phyloP scores from a whole-genome alignment of 345 rosid species.

The Anacardium occidentale region DNA sequence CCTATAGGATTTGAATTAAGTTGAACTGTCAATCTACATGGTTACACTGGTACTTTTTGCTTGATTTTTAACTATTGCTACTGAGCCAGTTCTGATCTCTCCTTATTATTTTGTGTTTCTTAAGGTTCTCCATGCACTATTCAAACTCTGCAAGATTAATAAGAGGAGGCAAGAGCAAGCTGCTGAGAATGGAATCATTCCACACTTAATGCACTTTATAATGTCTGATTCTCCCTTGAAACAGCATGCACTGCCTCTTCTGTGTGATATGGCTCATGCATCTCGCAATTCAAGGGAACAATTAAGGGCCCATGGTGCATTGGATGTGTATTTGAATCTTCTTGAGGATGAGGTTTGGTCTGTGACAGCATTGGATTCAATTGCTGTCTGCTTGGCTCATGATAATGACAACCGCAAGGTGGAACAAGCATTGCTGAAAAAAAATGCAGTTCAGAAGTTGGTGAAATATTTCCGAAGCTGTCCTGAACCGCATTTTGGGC shows the following conservation, averaged over 20 bases:
- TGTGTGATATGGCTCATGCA: slow-evolving; percentile 99
- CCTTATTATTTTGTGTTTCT: not conserved
- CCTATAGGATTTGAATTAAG: not conserved
- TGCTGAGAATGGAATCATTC: slow-evolving; percentile 98
- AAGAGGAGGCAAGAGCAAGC: slow-evolving; percentile 99
- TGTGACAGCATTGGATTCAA: slow-evolving; percentile 88
- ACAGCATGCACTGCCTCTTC: slow-evolving; percentile 79
- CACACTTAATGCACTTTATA: slow-evolving; percentile 88
- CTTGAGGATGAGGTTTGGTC: slow-evolving; percentile 91
- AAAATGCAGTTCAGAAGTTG: slow-evolving; percentile 81
- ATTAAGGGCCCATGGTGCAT: slow-evolving; percentile 92
- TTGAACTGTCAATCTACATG: not conserved
- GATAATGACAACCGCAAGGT: slow-evolving; percentile 96
- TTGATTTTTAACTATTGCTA: not conserved
- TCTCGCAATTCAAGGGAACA: slow-evolving; percentile 98
- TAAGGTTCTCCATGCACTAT: slow-evolving; percentile 92
- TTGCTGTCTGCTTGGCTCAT: slow-evolving; percentile 95
- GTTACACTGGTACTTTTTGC: not conserved
- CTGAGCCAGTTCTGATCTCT: slow-evolving; percentile 9
- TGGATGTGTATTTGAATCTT: slow-evolving; percentile 88
- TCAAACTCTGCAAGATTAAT: slow-evolving; percentile 98
- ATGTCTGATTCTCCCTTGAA: slow-evolving; percentile 75
- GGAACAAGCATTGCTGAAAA: slow-evolving; percentile 88
- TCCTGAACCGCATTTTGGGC: slow-evolving; percentile 92
- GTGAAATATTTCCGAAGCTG: slow-evolving; percentile 93